These are phyloP conservation scores for Rhizopogon vulgaris DNA, from an alignment of 768 basidiomycete species.

Conservation along the genomic window DNA sequence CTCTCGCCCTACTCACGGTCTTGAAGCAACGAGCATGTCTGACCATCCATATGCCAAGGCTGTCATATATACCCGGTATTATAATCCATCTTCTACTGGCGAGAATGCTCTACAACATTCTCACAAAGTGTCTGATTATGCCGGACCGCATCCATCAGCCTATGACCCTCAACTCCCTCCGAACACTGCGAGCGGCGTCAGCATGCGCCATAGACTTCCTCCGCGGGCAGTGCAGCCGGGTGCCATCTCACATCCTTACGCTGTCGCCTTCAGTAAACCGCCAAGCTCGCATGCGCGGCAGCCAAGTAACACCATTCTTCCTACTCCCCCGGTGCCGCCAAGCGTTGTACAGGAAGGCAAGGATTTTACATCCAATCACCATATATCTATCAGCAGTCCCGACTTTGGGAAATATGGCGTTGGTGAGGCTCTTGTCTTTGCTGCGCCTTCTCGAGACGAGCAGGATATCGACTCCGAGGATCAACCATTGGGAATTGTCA, in stretches of 20 bases:
- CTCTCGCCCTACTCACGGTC: conserved; percentile 6
- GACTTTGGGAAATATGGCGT: conserved; percentile 50
- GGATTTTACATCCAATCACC: conserved; percentile 24
- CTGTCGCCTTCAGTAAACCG: conserved; percentile 29
- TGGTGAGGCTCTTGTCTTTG: conserved; percentile 55
- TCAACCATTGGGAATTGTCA: conserved; percentile 17
- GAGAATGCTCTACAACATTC: conserved; percentile 6
- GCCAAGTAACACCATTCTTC: neutral
- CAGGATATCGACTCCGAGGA: conserved; percentile 39
- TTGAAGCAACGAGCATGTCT: conserved; percentile 15
- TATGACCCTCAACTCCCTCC: conserved; percentile 16
- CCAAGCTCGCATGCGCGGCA: conserved; percentile 50
- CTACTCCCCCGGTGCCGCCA: neutral
- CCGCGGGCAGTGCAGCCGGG: conserved; percentile 20
- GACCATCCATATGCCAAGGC: conserved; percentile 33
- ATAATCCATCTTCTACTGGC: neutral
- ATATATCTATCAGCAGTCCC: conserved; percentile 20
- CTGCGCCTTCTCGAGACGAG: conserved; percentile 16
- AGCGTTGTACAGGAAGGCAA: neutral
- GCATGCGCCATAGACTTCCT: conserved; percentile 30
- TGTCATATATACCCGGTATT: conserved; percentile 11
- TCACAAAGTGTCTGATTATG: conserved; percentile 28
- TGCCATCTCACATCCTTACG: conserved; percentile 44
- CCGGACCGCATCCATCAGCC: conserved; percentile 35
- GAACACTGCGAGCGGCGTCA: conserved; percentile 21